Evolutionary conservation across 1,139 yeast genomes (phyloP), one percentile per base, ranked within the genome.

Genomic region (Ogataea hybrid): DNA sequence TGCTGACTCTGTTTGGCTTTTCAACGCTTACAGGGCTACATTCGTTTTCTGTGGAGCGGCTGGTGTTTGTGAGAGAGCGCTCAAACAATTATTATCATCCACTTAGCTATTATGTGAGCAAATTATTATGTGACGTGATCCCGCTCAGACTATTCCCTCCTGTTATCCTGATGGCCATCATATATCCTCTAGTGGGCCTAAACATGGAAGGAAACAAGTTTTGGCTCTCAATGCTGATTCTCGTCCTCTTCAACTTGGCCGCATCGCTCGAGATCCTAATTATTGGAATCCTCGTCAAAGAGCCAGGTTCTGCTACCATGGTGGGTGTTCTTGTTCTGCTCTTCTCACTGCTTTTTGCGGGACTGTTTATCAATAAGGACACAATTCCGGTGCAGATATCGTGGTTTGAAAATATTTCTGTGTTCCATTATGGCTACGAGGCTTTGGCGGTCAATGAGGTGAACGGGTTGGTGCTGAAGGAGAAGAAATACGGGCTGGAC

Each of bases 391-490:
- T 73, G 5, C 84, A 81, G 44, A 78, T 89, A 42, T 77, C 77
- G 48, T 85, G 92, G 81, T 68, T 90, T 50, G 90, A 89, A 64
- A 85, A 85, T 70, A 62, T 89, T 28, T 88, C 97, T 0, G 79
- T 92, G 41, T 92, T 90, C 75, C 97, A 92, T 63, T 92, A 89
- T 59, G 97, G 96, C 0, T 92, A 90, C 60, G 98, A 92, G 61
- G 87, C 97, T 0, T 70, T 92, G 51, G 75, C 90, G 2, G 90
- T 92, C 41, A 92, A 92, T 61, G 98, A 92, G 62, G 97, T 92
- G n/a, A 84, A 82, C 58, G 87, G 87, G 38, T 72, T 92, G 58
- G 81, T 88, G 10, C 71, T 92, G 55, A 81, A 79, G 50, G 98
- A 92, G 60, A 82, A 81, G 61, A 92, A 92, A 64, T 92, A 82